Conservation (phyloP, 495 filamentous ascomycete genomes). For the Talaromyces nanjingensis region DNA sequence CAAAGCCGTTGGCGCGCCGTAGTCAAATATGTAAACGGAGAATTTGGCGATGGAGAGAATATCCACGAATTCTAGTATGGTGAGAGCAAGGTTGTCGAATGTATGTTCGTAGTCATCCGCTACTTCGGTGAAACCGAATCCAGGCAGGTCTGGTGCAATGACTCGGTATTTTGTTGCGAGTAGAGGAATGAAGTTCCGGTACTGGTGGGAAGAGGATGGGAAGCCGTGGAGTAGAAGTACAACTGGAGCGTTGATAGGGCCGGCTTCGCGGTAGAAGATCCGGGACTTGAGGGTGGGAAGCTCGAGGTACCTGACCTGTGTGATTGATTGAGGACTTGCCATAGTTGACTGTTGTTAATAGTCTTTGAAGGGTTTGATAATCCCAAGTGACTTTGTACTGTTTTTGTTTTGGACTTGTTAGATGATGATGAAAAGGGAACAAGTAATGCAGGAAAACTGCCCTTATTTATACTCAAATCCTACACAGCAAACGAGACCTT, state of each 20-base stretch:
- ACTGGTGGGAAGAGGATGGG: slow-evolving; percentile 56
- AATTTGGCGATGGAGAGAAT: slow-evolving; percentile 39
- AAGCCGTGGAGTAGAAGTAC: slow-evolving; percentile 60
- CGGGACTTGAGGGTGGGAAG: slow-evolving; percentile 14
- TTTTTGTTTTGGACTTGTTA: not conserved
- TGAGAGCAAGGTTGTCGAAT: slow-evolving; percentile 42
- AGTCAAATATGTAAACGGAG: slow-evolving; percentile 60
- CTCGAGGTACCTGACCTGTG: not conserved
- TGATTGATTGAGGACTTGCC: not conserved
- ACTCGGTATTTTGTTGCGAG: slow-evolving; percentile 46
- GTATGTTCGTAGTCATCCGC: slow-evolving; percentile 42
- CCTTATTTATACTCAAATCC: not conserved
- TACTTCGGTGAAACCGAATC: slow-evolving; percentile 51
- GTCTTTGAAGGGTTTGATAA: not conserved
- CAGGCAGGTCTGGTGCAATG: slow-evolving; percentile 55
- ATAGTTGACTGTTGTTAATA: not conserved
- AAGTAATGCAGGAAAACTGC: not conserved
- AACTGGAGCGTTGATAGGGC: slow-evolving; percentile 28
- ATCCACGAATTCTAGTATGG: slow-evolving; percentile 42
- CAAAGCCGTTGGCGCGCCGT: slow-evolving; percentile 53
- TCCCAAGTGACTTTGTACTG: not conserved
- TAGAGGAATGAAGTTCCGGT: slow-evolving; percentile 54
- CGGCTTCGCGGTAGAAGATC: slow-evolving; percentile 49
- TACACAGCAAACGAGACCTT: not conserved
- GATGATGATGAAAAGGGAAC: not conserved